Evolutionary conservation across 768 basidiomycete species (phyloP), one percentile per base, ranked within the genome.

Genomic region (Tricholoma bakamatsutake): DNA sequence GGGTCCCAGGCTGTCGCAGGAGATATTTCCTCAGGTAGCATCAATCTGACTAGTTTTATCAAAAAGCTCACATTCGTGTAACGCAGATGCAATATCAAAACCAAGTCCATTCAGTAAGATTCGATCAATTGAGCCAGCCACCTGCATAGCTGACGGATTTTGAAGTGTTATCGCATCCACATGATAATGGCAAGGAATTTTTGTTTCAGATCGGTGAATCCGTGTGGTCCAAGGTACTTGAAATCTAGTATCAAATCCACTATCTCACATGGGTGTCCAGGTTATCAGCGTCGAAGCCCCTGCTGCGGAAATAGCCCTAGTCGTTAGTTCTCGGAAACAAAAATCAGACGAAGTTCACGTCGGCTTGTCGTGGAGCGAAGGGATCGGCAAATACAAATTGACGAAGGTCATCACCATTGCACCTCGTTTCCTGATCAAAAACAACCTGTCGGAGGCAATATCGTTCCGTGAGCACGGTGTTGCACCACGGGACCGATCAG

Each of bases 331-430:
- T 8, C 71, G 80, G 42, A 75, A 73, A 30, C 84, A 84, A 52
- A 83, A 76, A 59, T 72, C 78, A 2, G 84, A 89, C 47, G 83
- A 87, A 66, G 78, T 85, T 52, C 90, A 94, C 66, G 70, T 91
- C 46, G 97, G 96, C 1, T 63, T 99, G 37, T 95, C 93, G 4
- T 98, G 95, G 83, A 79, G 82, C 15, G 94, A 96, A 69, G 97
- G 95, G 1, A 74, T 87, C n/a, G 97, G 97, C 34, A 98, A 97
- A 76, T 98, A 98, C 70, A 98, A 98, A 66, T 74, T 98, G 33
- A 88, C 88, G 27, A 98, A 98, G 73, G 87, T 98, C 61, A 85
- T 99, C 60, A 95, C 90, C 0, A 73, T 98, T 35, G 78, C 90
- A 7, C 97, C 97, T 27, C 84, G 97, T 46, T 98, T 94, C 75